A percentile compares a stretch with the other conserved stretches of the same genome.
Evolutionary conservation across 257 asterid species (phyloP).

Genomic region (Nicotiana benthamiana): DNA sequence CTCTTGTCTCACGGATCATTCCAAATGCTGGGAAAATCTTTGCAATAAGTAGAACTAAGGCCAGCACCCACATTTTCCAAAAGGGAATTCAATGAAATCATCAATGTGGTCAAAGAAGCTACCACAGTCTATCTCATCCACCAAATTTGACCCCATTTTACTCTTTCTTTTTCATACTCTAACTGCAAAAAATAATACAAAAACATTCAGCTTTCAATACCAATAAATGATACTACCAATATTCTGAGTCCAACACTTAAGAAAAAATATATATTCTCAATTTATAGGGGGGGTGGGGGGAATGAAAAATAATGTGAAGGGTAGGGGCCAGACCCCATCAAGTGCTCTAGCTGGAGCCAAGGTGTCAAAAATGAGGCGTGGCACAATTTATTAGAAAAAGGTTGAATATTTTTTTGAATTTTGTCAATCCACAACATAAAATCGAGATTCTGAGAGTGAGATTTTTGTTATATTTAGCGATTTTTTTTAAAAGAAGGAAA

Average conservation of each 20-base stretch:
- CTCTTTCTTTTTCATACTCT: background rate
- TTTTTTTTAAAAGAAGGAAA: background rate
- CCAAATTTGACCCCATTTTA: conserved; percentile 49
- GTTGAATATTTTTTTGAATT: conserved; percentile 14
- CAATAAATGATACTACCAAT: background rate
- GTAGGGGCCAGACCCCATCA: conserved; percentile 2
- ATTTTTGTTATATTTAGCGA: conserved; percentile 8
- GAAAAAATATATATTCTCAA: background rate
- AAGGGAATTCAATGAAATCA: conserved; percentile 82
- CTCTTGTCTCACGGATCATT: too few species aligned
- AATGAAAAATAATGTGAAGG: background rate
- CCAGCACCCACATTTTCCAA: conserved; percentile 52
- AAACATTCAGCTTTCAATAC: background rate
- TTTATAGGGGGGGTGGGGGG: background rate
- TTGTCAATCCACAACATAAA: conserved; percentile 18
- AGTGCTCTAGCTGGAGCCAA: background rate
- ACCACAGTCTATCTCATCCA: conserved; percentile 69
- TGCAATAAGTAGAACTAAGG: conserved; percentile 43
- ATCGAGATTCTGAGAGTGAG: background rate
- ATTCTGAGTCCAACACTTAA: too few species aligned
- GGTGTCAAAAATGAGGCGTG: background rate
- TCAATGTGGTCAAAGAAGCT: conserved; percentile 90
- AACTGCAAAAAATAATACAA: conserved; percentile 18
- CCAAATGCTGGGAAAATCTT: conserved; percentile 65
- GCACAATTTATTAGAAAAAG: background rate